phyloP scores from a whole-genome alignment of 805 yeast species.

The Metschnikowia gelsemii region DNA sequence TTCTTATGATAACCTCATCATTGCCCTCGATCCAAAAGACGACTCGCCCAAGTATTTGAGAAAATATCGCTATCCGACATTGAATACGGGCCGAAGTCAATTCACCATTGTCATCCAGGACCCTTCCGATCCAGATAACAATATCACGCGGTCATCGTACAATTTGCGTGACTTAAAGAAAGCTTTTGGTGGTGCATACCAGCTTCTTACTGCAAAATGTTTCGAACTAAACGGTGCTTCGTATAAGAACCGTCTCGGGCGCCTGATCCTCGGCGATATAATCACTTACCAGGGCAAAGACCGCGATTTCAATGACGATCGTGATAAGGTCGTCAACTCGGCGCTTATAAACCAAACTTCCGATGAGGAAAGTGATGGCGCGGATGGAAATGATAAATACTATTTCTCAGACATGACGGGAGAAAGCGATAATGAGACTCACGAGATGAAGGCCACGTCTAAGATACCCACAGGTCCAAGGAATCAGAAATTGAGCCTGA shows the following conservation, averaged over 20 bases:
- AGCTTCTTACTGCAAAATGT: constrained; percentile 69
- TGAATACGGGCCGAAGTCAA: constrained; percentile 51
- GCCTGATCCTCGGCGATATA: constrained; percentile 75
- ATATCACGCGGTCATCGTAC: constrained; percentile 81
- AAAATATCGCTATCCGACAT: constrained; percentile 52
- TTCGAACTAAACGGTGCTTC: constrained; percentile 67
- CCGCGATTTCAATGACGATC: constrained; percentile 76
- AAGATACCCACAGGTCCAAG: no score
- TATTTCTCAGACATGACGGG: constrained; percentile 45
- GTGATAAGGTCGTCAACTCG: constrained; percentile 59
- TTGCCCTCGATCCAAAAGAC: constrained; percentile 54
- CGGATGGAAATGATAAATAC: constrained; percentile 39
- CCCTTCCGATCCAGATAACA: constrained; percentile 81
- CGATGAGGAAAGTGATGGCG: constrained; percentile 35
- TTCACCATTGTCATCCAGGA: constrained; percentile 80
- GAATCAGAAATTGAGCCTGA: neutral
- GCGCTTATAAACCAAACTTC: constrained; percentile 43
- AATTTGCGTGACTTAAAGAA: constrained; percentile 76
- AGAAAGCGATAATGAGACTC: constrained; percentile 31
- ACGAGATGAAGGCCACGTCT: no score
- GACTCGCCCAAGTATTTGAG: constrained; percentile 60
- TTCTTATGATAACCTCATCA: constrained; percentile 75
- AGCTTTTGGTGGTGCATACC: constrained; percentile 88
- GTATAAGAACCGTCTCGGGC: constrained; percentile 64
- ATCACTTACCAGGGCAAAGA: constrained; percentile 71